Base-by-base conservation (phyloP, 495 filamentous ascomycete species). In the Pyronema omphalodes region DNA sequence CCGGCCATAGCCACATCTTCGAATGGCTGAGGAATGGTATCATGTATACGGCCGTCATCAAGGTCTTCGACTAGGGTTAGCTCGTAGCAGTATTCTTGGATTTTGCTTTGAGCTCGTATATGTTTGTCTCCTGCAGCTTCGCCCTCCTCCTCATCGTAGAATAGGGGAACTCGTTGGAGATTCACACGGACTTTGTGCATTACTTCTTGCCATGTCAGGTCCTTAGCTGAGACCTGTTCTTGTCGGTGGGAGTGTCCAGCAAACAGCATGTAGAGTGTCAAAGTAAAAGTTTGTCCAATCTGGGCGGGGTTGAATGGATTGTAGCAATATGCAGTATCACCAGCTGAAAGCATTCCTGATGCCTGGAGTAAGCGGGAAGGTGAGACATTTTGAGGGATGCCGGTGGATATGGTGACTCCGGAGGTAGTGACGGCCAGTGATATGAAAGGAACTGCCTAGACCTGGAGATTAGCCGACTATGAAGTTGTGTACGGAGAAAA, bases 201-300 rank as follows among this genome's bases (percentile, higher is more conserved):
- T 41, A 94, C 88, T 64, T 99, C 93, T 62, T 96, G 93, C 93
- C 91, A 96, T 0, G 88, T 88, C 0, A 84, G 80, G 59, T 88
- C 82, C 43, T 56, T 61, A 3, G 62, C 56, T 14, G 63, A 62
- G 37, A 80, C 63, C 56, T 81, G 76, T 52, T 82, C 73, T 47
- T 81, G 73, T 6, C 73, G 74, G 19, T 80, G 71, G 12, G 81
- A 67, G 68, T 99, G 88, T 15, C 86, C 80, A 9, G 78, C 74
- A 64, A 96, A 99, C 5, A 95, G 78, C 93, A 99, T 96, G 69
- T 96, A 99, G 67, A 96, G 72, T 1, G 89, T 93, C 12, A 96
- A 66, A 0, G 77, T 86, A 63, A 95, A 96, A 0, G 81, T 79
- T 0, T 91, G 85, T 0, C 93, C 93, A 49, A 96, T 79, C 59